Percentiles rank a stretch among this genome's conserved stretches.
Evolutionary conservation across 257 asterid species (phyloP).

Genomic region (Echium plantagineum): DNA sequence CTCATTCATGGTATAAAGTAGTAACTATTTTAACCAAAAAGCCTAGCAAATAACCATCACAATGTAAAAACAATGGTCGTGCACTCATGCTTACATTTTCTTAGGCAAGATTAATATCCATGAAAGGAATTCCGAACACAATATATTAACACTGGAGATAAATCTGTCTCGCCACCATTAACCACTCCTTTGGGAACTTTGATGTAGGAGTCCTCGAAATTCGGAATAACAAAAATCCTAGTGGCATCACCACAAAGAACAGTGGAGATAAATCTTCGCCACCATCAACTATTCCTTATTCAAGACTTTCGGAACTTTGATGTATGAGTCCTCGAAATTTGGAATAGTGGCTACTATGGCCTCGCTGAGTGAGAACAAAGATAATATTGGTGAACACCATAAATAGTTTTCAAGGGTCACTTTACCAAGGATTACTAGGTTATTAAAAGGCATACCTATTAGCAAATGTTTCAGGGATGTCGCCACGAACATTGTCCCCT

Average conservation of each 20-base stretch:
- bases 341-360: constrained; percentile 59
- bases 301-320: constrained; percentile 83
- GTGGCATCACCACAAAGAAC: too few relatives aligned
- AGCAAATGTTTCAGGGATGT: constrained; percentile 41
- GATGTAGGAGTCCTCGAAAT: constrained; percentile 58
- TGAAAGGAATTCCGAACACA: too few relatives aligned
- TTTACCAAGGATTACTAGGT: not conserved
- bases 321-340: constrained; percentile 52
- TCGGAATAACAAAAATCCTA: constrained; percentile 29
- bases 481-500: constrained; percentile 43
- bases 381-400: not conserved
- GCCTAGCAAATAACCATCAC: too few relatives aligned
- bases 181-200: constrained; percentile 77
- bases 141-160: too few relatives aligned
- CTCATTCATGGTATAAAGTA: too few relatives aligned
- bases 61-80: too few relatives aligned
- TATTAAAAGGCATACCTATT: constrained; percentile 26
- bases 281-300: constrained; percentile 37
- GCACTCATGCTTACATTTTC: too few relatives aligned
- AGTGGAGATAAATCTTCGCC: too few relatives aligned
- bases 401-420: not conserved
- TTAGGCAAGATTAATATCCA: too few relatives aligned
- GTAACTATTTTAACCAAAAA: too few relatives aligned
- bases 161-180: not conserved
- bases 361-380: constrained; percentile 33